phyloP scores from a whole-genome alignment of 208 protist genomes.

The Vickermania ingenoplastis region DNA sequence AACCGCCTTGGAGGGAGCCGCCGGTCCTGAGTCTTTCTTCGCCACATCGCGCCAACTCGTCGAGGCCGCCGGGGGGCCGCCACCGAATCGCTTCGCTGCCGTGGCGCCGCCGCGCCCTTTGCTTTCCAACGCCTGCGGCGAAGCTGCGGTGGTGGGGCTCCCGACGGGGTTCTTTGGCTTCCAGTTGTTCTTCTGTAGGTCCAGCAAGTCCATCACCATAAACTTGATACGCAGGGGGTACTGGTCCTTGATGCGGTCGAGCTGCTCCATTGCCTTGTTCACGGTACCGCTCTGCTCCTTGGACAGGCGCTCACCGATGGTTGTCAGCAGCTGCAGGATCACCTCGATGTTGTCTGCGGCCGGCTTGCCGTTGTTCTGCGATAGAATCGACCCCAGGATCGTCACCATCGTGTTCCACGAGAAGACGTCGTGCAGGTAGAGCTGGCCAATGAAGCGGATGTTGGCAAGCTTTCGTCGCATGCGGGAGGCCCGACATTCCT shows the following conservation, averaged over 20 bases:
- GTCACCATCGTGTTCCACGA: conserved; percentile 54
- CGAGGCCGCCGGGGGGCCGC: neutral
- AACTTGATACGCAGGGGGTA: conserved; percentile 80
- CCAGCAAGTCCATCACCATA: conserved; percentile 81
- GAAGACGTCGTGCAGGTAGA: conserved; percentile 73
- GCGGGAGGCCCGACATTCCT: conserved; percentile 41
- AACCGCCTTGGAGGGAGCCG: neutral
- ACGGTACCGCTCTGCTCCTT: conserved; percentile 10
- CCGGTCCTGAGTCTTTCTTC: neutral
- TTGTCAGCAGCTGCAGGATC: conserved; percentile 60
- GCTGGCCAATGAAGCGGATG: conserved; percentile 82
- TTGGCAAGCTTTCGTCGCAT: conserved; percentile 82
- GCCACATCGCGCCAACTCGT: conserved; percentile 1
- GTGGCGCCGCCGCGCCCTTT: neutral
- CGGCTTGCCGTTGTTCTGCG: conserved; percentile 30
- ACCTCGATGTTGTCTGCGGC: conserved; percentile 73
- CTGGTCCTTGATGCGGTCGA: conserved; percentile 43
- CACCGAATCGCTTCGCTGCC: conserved; percentile 5
- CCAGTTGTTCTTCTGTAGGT: conserved; percentile 56
- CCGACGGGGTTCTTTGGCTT: conserved; percentile 22
- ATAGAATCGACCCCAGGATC: conserved; percentile 58
- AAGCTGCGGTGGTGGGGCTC: neutral
- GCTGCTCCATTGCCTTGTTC: conserved; percentile 32
- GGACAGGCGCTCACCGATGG: conserved; percentile 64
- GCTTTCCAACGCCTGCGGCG: neutral